Base-by-base conservation (phyloP, 805 yeast genomes). In the Metschnikowia baotianmanensis region DNA sequence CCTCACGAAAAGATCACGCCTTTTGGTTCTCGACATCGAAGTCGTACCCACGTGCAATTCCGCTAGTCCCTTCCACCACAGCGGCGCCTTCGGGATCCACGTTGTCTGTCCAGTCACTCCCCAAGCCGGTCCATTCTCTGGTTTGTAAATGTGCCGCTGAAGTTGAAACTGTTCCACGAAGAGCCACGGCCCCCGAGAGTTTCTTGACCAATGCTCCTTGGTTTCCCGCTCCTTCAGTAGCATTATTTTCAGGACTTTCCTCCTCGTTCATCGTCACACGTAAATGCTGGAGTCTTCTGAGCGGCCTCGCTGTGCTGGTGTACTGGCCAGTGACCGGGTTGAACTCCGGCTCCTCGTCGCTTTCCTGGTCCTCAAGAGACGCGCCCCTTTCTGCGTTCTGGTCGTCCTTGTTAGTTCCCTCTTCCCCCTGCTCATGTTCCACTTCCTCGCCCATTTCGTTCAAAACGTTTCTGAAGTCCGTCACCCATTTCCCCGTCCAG, bases 401-500 rank as follows among this genome's bases (percentile, higher is more conserved):
- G 6, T 29, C 31, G 16, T 7, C 27, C 25, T 34, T 9, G 9
- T 23, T 20, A n/a, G 11, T 33, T 11, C 10, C 27, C 16, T 22
- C 27, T 7, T 18, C 11, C 58, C 56, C 0, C n/a, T 18, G 12
- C 3, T 35, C 33, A 3, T 34, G 12, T 15, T 58, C 63, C 13
- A 62, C 64, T 22, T 63, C 70, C 5, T 61, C 52, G 8, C 56
- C 61, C 48, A 81, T 56, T 6, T 55, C 56, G 8, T 67, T 52
- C 4, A 82, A 67, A 3, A 78, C 73, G 28, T 76, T 77, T 17
- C 67, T 55, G 61, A 90, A 89, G 51, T 86, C 93, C 1, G 88
- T 79, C 9, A 86, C 76, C 98, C 99, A 93, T 51, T 84, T 76
- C 1, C 98, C 98, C 0, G 95, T 82, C 99, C 99, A 93, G 1